Base-by-base conservation (phyloP, 2,329 filamentous ascomycete genomes). In the Aspergillus glaucus region DNA sequence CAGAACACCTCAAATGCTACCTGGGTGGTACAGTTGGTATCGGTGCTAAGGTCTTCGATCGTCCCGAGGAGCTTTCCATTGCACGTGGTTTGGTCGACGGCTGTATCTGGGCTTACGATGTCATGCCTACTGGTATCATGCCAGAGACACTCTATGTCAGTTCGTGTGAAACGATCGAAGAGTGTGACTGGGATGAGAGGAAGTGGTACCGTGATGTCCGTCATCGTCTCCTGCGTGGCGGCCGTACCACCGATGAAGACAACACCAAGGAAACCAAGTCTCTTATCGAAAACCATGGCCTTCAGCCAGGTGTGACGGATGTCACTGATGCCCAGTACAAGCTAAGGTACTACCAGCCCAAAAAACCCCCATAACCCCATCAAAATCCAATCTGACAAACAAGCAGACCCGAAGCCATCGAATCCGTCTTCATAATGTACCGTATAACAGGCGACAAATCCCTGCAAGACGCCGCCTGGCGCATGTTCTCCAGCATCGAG, bases 41-140 rank as follows among this genome's bases (percentile, higher is more conserved):
- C 0, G 81, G 78, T 8, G 77, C 79, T 4, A 79, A 77, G 55
- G 62, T 84, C 0, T 82, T 83, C 60, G 63, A 74, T 17, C 71
- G 76, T 7, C 63, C 73, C 1, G 69, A 73, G n/a, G 79, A 84
- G 53, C 66, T 84, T 43, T 64, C 69, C 1, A 75, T 81, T 43
- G 81, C 79, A 4, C 71, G 73, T 26, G 78, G 79, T 56, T 65
- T 84, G 42, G 77, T 79, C 1, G 76, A 84, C 46, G 78, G 78
- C 2, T 84, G 81, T 58, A 76, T 83, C 26, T 85, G 80, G 79
- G 76, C 79, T 0, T 84, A 84, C 62, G 73, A 78, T 50, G 66
- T 72, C 6, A 76, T 77, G 50, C 76, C 79, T 0, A 69, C 76
- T 2, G 80, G 80, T 2, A 76, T 85, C 49, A 84, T 84, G 80